Base-by-base conservation (phyloP, 225 moss, liverwort and hornwort genomes). In the Physcomitrellopsis africana region DNA sequence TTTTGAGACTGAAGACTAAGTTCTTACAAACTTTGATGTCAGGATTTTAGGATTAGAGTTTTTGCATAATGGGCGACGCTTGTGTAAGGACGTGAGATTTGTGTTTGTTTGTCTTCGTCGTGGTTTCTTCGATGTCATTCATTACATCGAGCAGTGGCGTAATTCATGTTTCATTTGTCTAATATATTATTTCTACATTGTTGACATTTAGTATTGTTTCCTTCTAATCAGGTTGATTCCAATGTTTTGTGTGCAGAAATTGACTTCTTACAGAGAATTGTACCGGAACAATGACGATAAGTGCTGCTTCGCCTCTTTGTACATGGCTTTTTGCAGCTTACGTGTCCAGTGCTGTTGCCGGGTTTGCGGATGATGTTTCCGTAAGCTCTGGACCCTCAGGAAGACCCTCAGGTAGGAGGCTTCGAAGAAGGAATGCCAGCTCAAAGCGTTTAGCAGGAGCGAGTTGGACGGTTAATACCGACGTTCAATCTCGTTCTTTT, bases 321-420 rank as follows among this genome's bases (percentile, higher is more conserved):
- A 78, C 86, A 58, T 86, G 86, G 86, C 74, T 86, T 44, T 73
- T 86, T 43, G 86, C 86, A 51, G 86, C 86, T 77, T 86, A 71
- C 59, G 77, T 86, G 80, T 86, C 86, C 22, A 80, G 77, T 16
- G 74, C 77, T 53, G 82, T 83, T 16, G 60, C 75, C 55, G 86
- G 83, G 17, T 80, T 83, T 68, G 77, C 80, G 17, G 80, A 86
- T 67, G 80, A 80, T 60, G 58, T 26, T 44, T 65, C 86, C 62
- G 82, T 83, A 20, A 86, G 83, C 72, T 80, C 80, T 69, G 85
- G 79, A 3, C 85, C 79, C 47, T 85, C 81, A 18, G 84, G 84
- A 74, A 73, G 77, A 20, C 86, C 86, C 10, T 82, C 82, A 9
- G 86, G 86, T 24, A 86, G 86, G 77, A 86, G 81, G 19, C 72